These are phyloP conservation scores for Angomonas deanei DNA, from an alignment of 208 protist species.

Conservation along the genomic window DNA sequence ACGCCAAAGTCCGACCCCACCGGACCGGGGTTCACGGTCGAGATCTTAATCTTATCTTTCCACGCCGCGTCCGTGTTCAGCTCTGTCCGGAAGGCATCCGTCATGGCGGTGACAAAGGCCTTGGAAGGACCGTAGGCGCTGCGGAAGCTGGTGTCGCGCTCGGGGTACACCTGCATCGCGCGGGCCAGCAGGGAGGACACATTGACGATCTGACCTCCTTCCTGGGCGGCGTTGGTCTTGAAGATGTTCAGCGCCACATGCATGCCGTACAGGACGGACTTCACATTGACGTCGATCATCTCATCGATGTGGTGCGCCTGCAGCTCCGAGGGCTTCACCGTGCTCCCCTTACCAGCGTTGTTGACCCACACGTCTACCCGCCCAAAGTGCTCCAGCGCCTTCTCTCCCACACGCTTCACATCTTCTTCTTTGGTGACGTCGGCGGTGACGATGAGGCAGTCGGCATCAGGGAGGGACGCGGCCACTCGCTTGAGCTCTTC, in stretches of 20 bases:
- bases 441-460: not conserved
- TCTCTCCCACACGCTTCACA: not conserved
- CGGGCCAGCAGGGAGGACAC: conserved; percentile 9
- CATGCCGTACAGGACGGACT: conserved; percentile 9
- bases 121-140: conserved; percentile 8
- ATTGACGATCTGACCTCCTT: conserved; percentile 8
- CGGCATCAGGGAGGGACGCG: not conserved
- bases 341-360: conserved; percentile 12
- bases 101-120: conserved; percentile 6
- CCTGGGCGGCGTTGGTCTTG: not conserved
- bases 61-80: not conserved
- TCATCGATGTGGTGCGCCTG: conserved; percentile 7
- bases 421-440: conserved; percentile 10
- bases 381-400: conserved; percentile 9
- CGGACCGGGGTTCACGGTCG: conserved; percentile 8
- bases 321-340: not conserved
- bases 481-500: conserved; percentile 9
- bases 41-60: not conserved
- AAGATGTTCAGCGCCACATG: conserved; percentile 5
- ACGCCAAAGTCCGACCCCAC: conserved; percentile 10
- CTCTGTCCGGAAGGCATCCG: conserved; percentile 6
- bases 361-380: conserved; percentile 15
- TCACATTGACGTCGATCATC: conserved; percentile 14
- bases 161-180: conserved; percentile 8
- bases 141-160: conserved; percentile 1